Conservation (phyloP, 2,329 filamentous ascomycete species). For the Sporothrix sp. region DNA sequence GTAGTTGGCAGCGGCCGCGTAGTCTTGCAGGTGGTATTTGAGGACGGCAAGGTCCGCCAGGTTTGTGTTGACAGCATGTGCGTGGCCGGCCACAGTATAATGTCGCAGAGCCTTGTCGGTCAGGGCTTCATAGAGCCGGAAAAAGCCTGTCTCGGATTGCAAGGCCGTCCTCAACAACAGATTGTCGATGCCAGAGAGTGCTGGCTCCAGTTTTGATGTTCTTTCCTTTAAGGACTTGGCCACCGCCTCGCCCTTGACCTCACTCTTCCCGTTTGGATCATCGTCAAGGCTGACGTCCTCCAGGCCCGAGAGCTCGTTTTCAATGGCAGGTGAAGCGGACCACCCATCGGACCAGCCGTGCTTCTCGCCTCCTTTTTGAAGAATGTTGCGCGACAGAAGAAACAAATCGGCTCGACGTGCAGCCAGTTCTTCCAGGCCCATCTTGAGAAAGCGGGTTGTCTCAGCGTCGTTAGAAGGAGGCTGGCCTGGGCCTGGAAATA, state of each 20-base stretch:
- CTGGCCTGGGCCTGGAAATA: conserved; percentile 42
- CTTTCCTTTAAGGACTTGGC: too few species aligned
- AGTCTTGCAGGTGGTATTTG: conserved; percentile 69
- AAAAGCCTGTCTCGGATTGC: conserved; percentile 53
- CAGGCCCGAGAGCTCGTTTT: conserved; percentile 38
- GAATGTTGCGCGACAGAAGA: conserved; percentile 65
- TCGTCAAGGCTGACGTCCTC: conserved; percentile 48
- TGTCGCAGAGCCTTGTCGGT: conserved; percentile 78
- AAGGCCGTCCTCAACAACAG: conserved; percentile 52
- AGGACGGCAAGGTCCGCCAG: conserved; percentile 80
- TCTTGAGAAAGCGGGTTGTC: conserved; percentile 43
- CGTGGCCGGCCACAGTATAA: conserved; percentile 68
- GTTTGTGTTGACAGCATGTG: conserved; percentile 65
- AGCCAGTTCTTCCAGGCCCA: conserved; percentile 71
- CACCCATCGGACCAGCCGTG: conserved; percentile 70
- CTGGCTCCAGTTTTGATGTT: too few species aligned
- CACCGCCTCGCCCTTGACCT: conserved; percentile 17
- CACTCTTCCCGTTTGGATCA: conserved; percentile 29
- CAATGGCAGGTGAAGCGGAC: conserved; percentile 47
- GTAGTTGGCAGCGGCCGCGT: conserved; percentile 60
- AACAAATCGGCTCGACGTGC: conserved; percentile 75
- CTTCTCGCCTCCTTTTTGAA: conserved; percentile 63
- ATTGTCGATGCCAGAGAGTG: conserved; percentile 39
- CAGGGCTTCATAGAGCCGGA: conserved; percentile 60
- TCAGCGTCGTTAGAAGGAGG: conserved; percentile 30